These are phyloP conservation scores for Pseudevernia furfuracea DNA, from an alignment of 495 filamentous ascomycete species.

Conservation along the genomic window DNA sequence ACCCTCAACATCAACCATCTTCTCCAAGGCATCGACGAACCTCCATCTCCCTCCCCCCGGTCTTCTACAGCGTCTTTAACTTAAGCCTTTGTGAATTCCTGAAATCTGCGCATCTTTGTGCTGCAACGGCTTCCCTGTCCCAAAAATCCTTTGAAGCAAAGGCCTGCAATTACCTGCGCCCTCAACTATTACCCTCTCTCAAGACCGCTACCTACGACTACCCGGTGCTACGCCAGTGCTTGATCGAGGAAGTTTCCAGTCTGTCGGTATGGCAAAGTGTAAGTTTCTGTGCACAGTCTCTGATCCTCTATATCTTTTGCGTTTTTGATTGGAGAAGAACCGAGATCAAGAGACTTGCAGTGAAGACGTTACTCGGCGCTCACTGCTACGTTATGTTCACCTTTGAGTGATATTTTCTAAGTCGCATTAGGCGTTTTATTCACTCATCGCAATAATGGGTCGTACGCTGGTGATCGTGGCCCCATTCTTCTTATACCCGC, in stretches of 20 bases:
- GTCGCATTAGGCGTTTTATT: not conserved
- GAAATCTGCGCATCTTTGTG: not conserved
- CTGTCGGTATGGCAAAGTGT: not conserved
- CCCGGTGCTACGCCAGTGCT: not conserved
- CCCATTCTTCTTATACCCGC: not conserved
- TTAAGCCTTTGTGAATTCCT: not conserved
- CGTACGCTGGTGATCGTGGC: not conserved
- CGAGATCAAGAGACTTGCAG: not conserved
- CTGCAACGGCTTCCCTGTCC: not conserved
- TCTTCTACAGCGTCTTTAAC: not conserved
- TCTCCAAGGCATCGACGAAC: not conserved
- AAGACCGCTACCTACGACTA: not conserved
- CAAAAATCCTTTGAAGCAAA: not conserved
- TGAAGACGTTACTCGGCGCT: not conserved
- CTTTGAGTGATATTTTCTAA: not conserved
- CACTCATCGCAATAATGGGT: not conserved
- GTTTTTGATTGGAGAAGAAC: not conserved
- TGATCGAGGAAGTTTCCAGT: not conserved
- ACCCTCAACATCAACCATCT: not conserved
- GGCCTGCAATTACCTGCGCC: not conserved
- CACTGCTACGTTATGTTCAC: not conserved
- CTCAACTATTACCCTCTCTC: not conserved
- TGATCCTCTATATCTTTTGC: not conserved
- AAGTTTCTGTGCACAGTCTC: not conserved
- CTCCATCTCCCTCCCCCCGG: not conserved